phyloP scores from a whole-genome alignment of 768 basidiomycete species.

The Rhizopogon rudus region DNA sequence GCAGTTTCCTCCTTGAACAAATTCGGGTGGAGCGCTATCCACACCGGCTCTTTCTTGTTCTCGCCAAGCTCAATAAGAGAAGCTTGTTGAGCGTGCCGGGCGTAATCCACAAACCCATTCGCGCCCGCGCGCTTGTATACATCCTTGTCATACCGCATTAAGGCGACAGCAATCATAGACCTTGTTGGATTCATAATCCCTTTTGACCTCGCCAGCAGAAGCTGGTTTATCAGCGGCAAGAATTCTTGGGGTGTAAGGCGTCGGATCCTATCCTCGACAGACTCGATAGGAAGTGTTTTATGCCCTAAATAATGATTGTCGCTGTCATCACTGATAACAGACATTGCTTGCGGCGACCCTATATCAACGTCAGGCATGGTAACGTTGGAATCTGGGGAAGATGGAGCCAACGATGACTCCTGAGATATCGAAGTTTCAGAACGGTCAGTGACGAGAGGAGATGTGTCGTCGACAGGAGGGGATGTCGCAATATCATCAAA shows the following conservation, averaged over 20 bases:
- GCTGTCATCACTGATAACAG: background rate
- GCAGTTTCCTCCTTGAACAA: constrained; percentile 11
- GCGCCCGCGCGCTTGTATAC: constrained; percentile 22
- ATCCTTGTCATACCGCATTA: constrained; percentile 24
- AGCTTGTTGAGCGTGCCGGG: constrained; percentile 18
- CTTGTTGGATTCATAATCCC: constrained; percentile 32
- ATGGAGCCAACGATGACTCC: background rate
- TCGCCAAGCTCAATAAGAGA: constrained; percentile 24
- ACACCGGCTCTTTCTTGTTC: constrained; percentile 5
- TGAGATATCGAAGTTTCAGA: background rate
- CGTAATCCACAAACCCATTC: constrained; percentile 22
- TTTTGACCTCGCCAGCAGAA: constrained; percentile 19
- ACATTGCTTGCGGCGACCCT: background rate
- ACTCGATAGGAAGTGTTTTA: background rate
- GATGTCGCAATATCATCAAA: background rate
- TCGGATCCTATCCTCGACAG: constrained; percentile 6
- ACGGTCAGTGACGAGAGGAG: background rate
- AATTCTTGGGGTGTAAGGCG: constrained; percentile 23
- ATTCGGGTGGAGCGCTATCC: constrained; percentile 24
- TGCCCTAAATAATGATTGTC: constrained; percentile 3
- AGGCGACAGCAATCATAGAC: constrained; percentile 30
- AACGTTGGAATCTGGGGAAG: background rate
- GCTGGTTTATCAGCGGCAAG: constrained; percentile 18
- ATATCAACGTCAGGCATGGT: background rate
- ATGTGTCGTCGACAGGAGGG: background rate